These are phyloP conservation scores for Candida sp. DNA, from an alignment of 1,139 yeast species.

Conservation along the genomic window DNA sequence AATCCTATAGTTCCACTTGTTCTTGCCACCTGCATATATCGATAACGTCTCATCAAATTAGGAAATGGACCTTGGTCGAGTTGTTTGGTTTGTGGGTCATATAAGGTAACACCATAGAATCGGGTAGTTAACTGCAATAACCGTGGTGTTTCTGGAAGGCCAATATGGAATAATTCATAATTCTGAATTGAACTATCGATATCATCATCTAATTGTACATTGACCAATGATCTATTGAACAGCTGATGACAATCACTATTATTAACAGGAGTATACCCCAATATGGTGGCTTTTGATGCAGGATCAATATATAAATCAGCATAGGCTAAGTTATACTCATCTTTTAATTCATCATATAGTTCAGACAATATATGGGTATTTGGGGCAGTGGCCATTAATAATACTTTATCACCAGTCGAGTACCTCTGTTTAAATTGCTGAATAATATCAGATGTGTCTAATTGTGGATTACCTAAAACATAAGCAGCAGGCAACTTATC, in stretches of 20 bases:
- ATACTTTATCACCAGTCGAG: slow-evolving; percentile 34
- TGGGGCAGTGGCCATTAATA: slow-evolving; percentile 70
- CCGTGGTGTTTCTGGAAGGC: slow-evolving; percentile 76
- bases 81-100: slow-evolving; percentile 32
- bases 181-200: slow-evolving; percentile 23
- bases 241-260: slow-evolving; percentile 6
- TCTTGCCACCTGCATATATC: slow-evolving; percentile 83
- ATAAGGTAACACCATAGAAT: slow-evolving; percentile 51
- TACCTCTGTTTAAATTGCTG: slow-evolving; percentile 26
- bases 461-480: slow-evolving; percentile 66
- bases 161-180: slow-evolving; percentile 64
- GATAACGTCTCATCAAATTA: slow-evolving; percentile 77
- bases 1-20: slow-evolving; percentile 92
- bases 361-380: slow-evolving; percentile 40
- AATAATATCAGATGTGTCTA: slow-evolving; percentile 34
- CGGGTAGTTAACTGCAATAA: slow-evolving; percentile 71
- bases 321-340: slow-evolving; percentile 42
- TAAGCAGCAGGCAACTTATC: slow-evolving; percentile 70
- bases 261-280: slow-evolving; percentile 34
- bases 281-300: slow-evolving; percentile 26
- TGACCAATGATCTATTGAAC: slow-evolving; percentile 24
- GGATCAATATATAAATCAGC: slow-evolving; percentile 46
- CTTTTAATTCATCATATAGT: slow-evolving; percentile 29
- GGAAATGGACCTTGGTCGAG: slow-evolving; percentile 62
- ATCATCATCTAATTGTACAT: slow-evolving; percentile 11